Conservation (phyloP, 2,329 filamentous ascomycete species). For the Penicillium olsonii region DNA sequence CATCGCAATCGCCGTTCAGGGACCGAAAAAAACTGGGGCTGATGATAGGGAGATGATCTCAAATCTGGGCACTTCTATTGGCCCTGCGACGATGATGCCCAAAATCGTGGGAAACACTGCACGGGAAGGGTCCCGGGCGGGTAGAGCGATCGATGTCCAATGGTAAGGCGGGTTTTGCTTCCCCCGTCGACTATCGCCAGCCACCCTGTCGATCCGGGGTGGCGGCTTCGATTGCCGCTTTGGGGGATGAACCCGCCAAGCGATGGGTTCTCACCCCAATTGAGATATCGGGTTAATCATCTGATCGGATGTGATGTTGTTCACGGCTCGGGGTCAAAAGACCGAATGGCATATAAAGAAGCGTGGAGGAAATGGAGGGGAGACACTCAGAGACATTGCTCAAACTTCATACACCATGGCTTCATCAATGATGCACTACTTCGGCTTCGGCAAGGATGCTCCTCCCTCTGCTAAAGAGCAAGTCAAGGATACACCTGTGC, state of each 20-base stretch:
- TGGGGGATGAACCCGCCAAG: conserved; percentile 1
- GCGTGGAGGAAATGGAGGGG: background rate
- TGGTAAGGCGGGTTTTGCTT: background rate
- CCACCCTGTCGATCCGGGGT: background rate
- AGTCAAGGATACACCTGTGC: conserved; percentile 14
- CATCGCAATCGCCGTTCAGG: background rate
- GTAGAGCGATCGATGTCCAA: background rate
- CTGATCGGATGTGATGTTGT: conserved; percentile 5
- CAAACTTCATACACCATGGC: conserved; percentile 10
- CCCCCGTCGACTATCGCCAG: background rate
- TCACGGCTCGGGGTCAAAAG: too few relatives aligned
- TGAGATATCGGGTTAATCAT: background rate
- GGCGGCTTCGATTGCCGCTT: conserved; percentile 6
- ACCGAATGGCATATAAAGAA: background rate
- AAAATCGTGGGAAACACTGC: background rate
- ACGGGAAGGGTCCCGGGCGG: background rate
- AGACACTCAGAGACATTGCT: too few relatives aligned
- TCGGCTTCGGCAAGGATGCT: conserved; percentile 17
- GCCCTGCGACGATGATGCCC: background rate
- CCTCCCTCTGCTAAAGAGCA: conserved; percentile 11
- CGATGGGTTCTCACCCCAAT: conserved; percentile 2
- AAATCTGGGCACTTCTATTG: background rate
- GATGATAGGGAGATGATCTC: background rate
- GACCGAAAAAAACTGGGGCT: background rate
- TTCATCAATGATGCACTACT: conserved; percentile 22